A percentile compares a stretch with the other conserved stretches of the same genome.
Conservation (phyloP, 2,329 filamentous ascomycete genomes). For the Teratosphaeria zuluensis region DNA sequence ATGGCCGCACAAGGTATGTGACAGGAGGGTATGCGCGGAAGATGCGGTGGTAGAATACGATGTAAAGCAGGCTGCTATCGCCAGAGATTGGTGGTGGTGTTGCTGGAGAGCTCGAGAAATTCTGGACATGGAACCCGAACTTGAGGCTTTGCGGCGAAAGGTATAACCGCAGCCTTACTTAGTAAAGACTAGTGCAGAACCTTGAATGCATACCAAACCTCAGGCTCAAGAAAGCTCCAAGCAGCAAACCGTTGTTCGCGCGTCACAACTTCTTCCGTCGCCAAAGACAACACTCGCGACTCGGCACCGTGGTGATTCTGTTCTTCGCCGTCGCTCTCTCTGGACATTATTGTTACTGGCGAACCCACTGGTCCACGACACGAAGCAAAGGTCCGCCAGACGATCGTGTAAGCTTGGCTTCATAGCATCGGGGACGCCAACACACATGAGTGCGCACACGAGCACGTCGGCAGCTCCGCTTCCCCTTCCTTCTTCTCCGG, state of each 20-base stretch:
- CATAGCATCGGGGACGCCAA: neutral
- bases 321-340: neutral
- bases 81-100: neutral
- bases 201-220: neutral
- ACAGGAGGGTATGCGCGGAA: neutral
- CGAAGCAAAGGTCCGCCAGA: neutral
- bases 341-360: neutral
- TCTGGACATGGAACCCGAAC: neutral
- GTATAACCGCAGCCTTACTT: neutral
- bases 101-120: neutral
- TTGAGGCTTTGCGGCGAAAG: neutral
- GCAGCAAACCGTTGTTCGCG: neutral
- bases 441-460: neutral
- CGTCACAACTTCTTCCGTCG: neutral
- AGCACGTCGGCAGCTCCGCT: neutral
- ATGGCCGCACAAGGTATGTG: constrained; percentile 1
- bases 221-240: neutral
- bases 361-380: neutral
- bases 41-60: neutral
- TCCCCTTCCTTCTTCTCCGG: neutral
- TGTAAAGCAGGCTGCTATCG: neutral
- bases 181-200: neutral
- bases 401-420: neutral
- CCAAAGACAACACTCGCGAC: neutral
- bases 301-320: neutral